Evolutionary conservation across 2,329 filamentous ascomycete genomes (phyloP).

Genomic region (Fusarium decemcellulare): DNA sequence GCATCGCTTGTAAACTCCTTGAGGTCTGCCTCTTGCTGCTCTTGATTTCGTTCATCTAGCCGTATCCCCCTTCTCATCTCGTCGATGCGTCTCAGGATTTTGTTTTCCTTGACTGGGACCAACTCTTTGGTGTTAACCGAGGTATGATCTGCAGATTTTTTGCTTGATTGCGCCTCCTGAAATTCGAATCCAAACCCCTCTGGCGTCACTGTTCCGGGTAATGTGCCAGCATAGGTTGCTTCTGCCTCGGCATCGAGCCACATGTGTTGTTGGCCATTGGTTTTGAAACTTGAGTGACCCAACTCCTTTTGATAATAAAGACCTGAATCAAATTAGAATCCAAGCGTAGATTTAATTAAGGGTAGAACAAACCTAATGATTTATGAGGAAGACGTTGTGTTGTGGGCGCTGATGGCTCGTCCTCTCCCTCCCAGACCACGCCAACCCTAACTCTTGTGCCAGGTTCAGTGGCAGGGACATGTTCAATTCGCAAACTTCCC

Average conservation of each 20-base stretch:
- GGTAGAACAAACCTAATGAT: constrained; percentile 3
- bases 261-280: not conserved
- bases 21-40: not conserved
- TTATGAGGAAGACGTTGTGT: constrained; percentile 3
- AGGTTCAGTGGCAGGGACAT: not conserved
- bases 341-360: not conserved
- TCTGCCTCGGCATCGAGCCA: constrained; percentile 9
- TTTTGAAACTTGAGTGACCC: not conserved
- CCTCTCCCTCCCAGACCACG: constrained; percentile 1
- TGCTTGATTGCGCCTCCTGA: not conserved
- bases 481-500: constrained; percentile 4
- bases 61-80: constrained; percentile 4
- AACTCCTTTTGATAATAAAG: not conserved
- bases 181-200: constrained; percentile 7
- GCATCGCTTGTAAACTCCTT: constrained; percentile 4
- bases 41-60: not conserved
- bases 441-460: not conserved
- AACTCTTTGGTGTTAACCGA: not conserved
- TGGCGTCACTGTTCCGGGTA: constrained; percentile 1
- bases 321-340: not conserved
- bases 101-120: not conserved
- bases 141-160: not conserved
- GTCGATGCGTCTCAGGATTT: not conserved
- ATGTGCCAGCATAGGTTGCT: not conserved
- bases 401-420: not conserved